These are phyloP conservation scores for Takashimella koratensis DNA, from an alignment of 1,284 basidiomycete species.

Conservation along the genomic window DNA sequence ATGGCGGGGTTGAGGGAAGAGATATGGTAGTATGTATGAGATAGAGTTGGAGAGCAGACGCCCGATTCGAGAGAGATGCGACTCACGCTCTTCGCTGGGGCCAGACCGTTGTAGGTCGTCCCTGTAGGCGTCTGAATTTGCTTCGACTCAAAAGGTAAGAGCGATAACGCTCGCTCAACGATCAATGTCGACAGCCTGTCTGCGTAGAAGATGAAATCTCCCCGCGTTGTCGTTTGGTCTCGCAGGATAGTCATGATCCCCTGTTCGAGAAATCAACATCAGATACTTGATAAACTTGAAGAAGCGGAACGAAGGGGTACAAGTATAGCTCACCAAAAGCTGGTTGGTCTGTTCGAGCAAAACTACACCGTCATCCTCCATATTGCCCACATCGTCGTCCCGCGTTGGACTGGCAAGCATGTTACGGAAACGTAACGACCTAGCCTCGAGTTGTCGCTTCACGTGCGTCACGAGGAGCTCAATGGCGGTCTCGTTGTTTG, in stretches of 20 bases:
- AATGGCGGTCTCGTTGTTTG: conserved; percentile 75
- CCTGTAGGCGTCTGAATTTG: conserved; percentile 67
- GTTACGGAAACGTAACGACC: conserved; percentile 68
- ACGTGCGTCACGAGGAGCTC: conserved; percentile 91
- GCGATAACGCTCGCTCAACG: conserved; percentile 76
- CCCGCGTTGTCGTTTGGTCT: conserved; percentile 63
- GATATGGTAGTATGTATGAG: no score
- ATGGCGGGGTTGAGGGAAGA: no score
- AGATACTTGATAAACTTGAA: no score
- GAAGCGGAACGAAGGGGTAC: no score
- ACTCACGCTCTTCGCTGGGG: conserved; percentile 55
- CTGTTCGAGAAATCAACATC: conserved; percentile 49
- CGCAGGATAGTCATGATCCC: conserved; percentile 85
- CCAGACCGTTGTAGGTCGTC: conserved; percentile 60
- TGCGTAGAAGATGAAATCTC: conserved; percentile 64
- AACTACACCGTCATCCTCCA: conserved; percentile 41
- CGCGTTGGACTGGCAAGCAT: conserved; percentile 52
- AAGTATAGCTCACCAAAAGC: conserved; percentile 59
- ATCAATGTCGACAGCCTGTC: conserved; percentile 82
- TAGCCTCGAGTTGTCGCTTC: conserved; percentile 72
- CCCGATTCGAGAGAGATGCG: neutral
- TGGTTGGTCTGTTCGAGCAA: conserved; percentile 78
- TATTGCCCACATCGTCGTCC: conserved; percentile 11
- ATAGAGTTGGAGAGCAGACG: no score
- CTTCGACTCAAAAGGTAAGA: conserved; percentile 67